A percentile compares a stretch with the other conserved stretches of the same genome.
These are phyloP conservation scores for Fusarium sp. DNA, from an alignment of 2,329 filamentous ascomycete species.

Conservation along the genomic window DNA sequence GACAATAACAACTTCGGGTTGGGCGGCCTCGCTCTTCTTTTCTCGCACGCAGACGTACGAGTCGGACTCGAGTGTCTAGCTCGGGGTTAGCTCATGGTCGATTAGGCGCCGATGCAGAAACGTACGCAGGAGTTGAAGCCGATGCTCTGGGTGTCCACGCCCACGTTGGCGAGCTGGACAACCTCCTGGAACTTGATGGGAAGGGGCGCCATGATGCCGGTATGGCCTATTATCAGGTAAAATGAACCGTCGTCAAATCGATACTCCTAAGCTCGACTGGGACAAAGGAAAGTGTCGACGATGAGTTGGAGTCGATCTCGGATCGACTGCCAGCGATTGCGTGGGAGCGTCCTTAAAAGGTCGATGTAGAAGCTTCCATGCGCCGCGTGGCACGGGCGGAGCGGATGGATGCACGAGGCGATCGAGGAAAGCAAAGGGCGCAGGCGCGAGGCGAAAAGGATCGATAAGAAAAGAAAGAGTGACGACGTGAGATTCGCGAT, in stretches of 20 bases:
- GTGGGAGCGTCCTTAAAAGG: slow-evolving; percentile 39
- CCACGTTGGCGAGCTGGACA: slow-evolving; percentile 71
- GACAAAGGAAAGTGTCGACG: slow-evolving; percentile 14
- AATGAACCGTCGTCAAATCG: slow-evolving; percentile 40
- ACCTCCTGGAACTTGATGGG: slow-evolving; percentile 96
- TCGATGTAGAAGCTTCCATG: slow-evolving; percentile 53
- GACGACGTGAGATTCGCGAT: slow-evolving; percentile 38
- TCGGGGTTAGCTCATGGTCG: slow-evolving; percentile 35
- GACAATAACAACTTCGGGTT: slow-evolving; percentile 95
- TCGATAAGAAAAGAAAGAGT: slow-evolving; percentile 29
- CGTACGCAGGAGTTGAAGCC: slow-evolving; percentile 85
- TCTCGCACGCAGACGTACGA: slow-evolving; percentile 96
- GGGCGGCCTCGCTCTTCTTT: slow-evolving; percentile 85
- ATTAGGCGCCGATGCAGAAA: slow-evolving; percentile 31
- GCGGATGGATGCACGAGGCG: slow-evolving; percentile 18
- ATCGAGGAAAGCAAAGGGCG: slow-evolving; percentile 21
- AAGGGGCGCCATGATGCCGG: slow-evolving; percentile 72
- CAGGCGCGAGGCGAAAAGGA: slow-evolving; percentile 36
- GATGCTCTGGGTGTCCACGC: slow-evolving; percentile 67
- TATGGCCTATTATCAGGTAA: slow-evolving; percentile 45
- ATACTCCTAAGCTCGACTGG: slow-evolving; percentile 40
- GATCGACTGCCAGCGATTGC: slow-evolving; percentile 41
- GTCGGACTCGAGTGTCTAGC: slow-evolving; percentile 96
- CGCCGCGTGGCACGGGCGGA: slow-evolving; percentile 48
- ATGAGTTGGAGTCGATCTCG: slow-evolving; percentile 40